Evolutionary conservation across 805 yeast genomes (phyloP), one percentile per base, ranked within the genome.

Genomic region (Candida tallmaniae): DNA sequence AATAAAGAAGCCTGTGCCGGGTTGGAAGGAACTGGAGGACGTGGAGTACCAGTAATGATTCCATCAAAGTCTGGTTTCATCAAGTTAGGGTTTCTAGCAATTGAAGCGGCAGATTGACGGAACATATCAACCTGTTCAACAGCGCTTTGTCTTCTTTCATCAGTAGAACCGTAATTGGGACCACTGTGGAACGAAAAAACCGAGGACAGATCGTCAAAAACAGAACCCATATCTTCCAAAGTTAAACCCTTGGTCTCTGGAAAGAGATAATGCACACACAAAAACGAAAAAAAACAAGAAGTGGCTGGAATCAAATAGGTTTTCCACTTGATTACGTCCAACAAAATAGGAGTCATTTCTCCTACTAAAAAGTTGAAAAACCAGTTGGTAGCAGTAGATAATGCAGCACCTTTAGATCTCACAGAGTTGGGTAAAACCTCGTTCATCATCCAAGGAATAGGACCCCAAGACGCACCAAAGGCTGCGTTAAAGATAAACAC

Each of bases 311-410:
- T 72, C 45, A 89, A 60, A 56, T 89, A 88, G 34, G 93, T 68
- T 39, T 79, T 69, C 95, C 95, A 89, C 20, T 73, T 68, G 47
- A 88, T 83, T 5, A 60, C 35, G 47, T 82, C 95, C 50, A 87
- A 80, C 38, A 88, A 68, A 17, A 87, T 74, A 2, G 97, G 97
- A 0, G 95, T 85, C 76, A 83, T 74, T 58, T 85, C 93, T 9
- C 97, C 96, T 18, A 88, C 96, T 23, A 89, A 62, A 67, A 87
- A 89, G 60, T 88, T 88, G 65, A 86, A 88, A 5, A 85, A 73
- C 97, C 97, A 88, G 56, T 88, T 89, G 4, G 95, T 76, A 2
- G 96, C 95, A 1, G 96, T 88, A 0, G 95, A 82, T 42, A 86
- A 64, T 2, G 95, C 85, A 0, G 95, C 94, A 39, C 96, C 95